Evolutionary conservation across 495 filamentous ascomycete genomes (phyloP).

Genomic region (Jackrogersella multiformis): DNA sequence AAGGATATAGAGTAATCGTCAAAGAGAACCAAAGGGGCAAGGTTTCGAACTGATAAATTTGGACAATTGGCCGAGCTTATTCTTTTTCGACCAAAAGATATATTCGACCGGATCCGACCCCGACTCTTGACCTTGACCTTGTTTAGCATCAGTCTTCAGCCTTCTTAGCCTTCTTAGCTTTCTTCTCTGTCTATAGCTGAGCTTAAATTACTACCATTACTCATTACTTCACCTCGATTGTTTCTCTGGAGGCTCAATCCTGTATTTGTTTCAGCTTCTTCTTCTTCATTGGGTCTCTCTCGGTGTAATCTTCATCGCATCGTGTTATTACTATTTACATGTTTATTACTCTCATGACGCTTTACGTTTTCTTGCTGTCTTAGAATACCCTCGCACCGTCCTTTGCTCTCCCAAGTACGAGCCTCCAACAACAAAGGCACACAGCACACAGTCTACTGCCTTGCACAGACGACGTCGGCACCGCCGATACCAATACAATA

Average conservation of each 20-base stretch:
- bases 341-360: conserved; percentile 37
- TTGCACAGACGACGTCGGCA: conserved; percentile 36
- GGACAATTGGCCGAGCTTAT: conserved; percentile 26
- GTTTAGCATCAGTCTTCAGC: not conserved
- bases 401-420: conserved; percentile 24
- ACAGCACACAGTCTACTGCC: conserved; percentile 8
- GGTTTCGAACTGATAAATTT: conserved; percentile 6
- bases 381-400: conserved; percentile 42
- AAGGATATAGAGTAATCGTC: conserved; percentile 2
- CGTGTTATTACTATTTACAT: conserved; percentile 33
- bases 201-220: not conserved
- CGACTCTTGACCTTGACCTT: conserved; percentile 7
- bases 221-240: conserved; percentile 1
- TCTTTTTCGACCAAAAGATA: conserved; percentile 7
- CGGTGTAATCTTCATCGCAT: conserved; percentile 41
- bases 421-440: conserved; percentile 13
- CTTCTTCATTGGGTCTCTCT: conserved; percentile 20
- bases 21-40: conserved; percentile 9
- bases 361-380: conserved; percentile 37
- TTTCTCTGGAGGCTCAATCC: conserved; percentile 16
- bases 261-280: conserved; percentile 18
- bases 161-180: not conserved
- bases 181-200: not conserved
- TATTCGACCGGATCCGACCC: not conserved
- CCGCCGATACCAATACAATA: conserved; percentile 31